phyloP scores from a whole-genome alignment of 1,139 yeast genomes.

The Magnusiomyces paraingens region DNA sequence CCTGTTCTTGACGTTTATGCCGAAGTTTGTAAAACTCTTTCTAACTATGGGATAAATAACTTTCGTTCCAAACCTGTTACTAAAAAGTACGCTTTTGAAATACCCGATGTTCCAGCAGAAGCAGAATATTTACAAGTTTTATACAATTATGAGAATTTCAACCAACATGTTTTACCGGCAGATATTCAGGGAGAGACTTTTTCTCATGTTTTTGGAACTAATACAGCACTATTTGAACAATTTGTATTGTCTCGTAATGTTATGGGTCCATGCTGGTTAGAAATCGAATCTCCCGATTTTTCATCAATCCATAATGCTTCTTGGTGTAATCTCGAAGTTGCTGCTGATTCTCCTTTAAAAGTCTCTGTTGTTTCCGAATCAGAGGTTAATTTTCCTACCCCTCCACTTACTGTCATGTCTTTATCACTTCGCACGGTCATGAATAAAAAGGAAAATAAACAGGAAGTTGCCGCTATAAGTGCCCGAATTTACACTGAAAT shows the following conservation, averaged over 20 bases:
- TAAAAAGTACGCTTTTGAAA: slow-evolving; percentile 85
- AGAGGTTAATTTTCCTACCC: slow-evolving; percentile 39
- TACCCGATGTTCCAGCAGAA: slow-evolving; percentile 71
- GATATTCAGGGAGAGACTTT: slow-evolving; percentile 72
- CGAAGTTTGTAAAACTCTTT: slow-evolving; percentile 64
- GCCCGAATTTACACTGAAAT: slow-evolving; percentile 51
- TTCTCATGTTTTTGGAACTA: slow-evolving; percentile 73
- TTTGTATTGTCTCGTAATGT: slow-evolving; percentile 76
- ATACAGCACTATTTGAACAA: slow-evolving; percentile 69
- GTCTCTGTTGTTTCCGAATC: slow-evolving; percentile 48
- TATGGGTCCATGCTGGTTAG: slow-evolving; percentile 98
- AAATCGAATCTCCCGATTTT: slow-evolving; percentile 59
- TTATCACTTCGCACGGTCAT: slow-evolving; percentile 74
- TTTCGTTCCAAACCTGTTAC: slow-evolving; percentile 65
- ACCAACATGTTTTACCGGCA: slow-evolving; percentile 44
- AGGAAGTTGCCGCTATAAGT: slow-evolving; percentile 82
- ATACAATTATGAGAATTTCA: slow-evolving; percentile 47
- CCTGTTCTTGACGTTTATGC: slow-evolving; percentile 65
- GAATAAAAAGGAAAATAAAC: slow-evolving; percentile 65
- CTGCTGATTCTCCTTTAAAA: slow-evolving; percentile 45
- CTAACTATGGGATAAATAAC: slow-evolving; percentile 52
- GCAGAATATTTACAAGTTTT: slow-evolving; percentile 74
- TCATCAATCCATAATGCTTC: slow-evolving; percentile 57
- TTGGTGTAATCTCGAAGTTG: slow-evolving; percentile 73
- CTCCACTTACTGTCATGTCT: slow-evolving; percentile 67